Evolutionary conservation across 345 rosid genomes (phyloP), one percentile per base, ranked within the genome.

Genomic region (Linum trigynum): DNA sequence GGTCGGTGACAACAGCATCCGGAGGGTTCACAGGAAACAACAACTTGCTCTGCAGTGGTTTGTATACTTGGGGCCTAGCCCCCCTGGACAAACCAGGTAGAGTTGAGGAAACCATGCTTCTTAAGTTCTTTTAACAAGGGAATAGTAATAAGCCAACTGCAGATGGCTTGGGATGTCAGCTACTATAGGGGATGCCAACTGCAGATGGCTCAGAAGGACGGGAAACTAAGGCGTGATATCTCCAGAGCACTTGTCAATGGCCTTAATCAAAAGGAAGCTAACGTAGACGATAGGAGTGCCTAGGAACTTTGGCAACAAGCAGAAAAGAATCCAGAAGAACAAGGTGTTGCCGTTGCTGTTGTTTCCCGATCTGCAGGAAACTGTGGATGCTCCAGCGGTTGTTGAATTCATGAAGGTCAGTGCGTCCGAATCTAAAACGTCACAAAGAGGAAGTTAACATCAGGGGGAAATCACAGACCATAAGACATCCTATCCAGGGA

Each of bases 321-420:
- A 80, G 75, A 81, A 86, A 67, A 80, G 78, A 68, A 85, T 80
- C 95, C 85, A 94, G 83, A 80, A 84, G 81, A 75, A 77, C 85
- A 67, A 61, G 83, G 74, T 85, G 79, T 85, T 88, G 95, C 83
- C 90, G 86, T 68, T 63, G 83, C 74, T 85, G 79, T 85, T 88
- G 95, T 84, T 94, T 88, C 97, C 97, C 94, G 71, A 81, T 59
- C 75, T 74, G 82, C 95, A 94, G 99, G 99, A 94, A 90, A 94
- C 99, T 69, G 65, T 57, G 58, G 77, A 82, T 83, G 81, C 78
- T 76, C 76, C 92, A 77, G 78, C 55, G 69, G 78, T 75, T 79
- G 62, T 84, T 77, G 87, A 85, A 85, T 74, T 86, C 99, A 90
- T 94, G 85, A 90, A 94, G 89, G 78, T 74, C 77, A 76, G 64